phyloP scores from a whole-genome alignment of 2,329 filamentous ascomycete species.

The Periglandula ipomoeae region DNA sequence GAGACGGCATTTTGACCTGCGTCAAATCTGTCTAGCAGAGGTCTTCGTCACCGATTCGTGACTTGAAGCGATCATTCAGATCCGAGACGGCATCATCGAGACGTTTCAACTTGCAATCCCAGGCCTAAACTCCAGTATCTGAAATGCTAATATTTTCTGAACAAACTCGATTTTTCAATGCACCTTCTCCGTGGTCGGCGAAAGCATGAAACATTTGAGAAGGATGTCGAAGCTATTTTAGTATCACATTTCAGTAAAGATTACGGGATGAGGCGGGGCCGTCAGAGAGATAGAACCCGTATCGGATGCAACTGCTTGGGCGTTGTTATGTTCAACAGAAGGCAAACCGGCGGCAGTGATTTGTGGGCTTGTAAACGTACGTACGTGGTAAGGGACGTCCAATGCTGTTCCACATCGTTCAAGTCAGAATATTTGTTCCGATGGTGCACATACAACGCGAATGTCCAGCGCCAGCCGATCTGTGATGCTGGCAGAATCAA shows the following conservation, averaged over 20 bases:
- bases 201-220: slow-evolving; percentile 3
- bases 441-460: slow-evolving; percentile 3
- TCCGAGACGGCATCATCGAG: too few relatives aligned
- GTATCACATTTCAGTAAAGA: slow-evolving; percentile 6
- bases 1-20: too few relatives aligned
- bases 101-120: too few relatives aligned
- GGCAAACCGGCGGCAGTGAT: slow-evolving; percentile 7
- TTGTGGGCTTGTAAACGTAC: slow-evolving; percentile 1
- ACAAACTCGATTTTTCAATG: not conserved
- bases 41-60: too few relatives aligned
- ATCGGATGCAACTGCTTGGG: slow-evolving; percentile 6
- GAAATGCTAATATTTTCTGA: not conserved
- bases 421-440: not conserved
- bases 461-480: not conserved
- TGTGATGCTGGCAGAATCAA: not conserved
- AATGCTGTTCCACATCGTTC: slow-evolving; percentile 3
- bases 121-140: too few relatives aligned
- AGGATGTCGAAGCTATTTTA: not conserved
- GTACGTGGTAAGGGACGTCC: not conserved
- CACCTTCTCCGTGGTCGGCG: not conserved
- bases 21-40: not conserved
- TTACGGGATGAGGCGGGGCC: slow-evolving; percentile 6
- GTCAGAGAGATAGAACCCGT: slow-evolving; percentile 3
- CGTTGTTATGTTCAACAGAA: slow-evolving; percentile 7
- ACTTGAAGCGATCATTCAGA: too few relatives aligned